Percentiles rank a stretch among this genome's conserved stretches.
phyloP scores from a whole-genome alignment of 2,329 filamentous ascomycete genomes.

The Tolypocladium pustulatum region DNA sequence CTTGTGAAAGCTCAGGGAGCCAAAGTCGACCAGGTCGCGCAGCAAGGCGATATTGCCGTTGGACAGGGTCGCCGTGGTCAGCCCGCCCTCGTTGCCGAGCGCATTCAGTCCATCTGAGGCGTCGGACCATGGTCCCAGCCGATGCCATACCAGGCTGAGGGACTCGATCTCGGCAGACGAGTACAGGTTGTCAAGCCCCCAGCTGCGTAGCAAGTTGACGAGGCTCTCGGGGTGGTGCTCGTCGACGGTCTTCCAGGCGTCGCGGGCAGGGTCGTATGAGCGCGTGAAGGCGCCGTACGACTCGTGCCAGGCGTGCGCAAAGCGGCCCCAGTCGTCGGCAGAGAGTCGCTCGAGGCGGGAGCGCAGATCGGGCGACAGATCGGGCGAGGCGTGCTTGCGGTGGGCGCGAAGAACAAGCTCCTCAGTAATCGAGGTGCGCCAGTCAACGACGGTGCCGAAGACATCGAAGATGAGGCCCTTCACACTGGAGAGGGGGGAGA shows the following conservation, averaged over 20 bases:
- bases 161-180: slow-evolving; percentile 49
- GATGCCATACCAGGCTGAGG: slow-evolving; percentile 63
- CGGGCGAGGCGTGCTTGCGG: slow-evolving; percentile 32
- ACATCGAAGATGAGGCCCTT: slow-evolving; percentile 64
- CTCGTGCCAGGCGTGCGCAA: slow-evolving; percentile 62
- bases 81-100: slow-evolving; percentile 35
- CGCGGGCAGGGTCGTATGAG: slow-evolving; percentile 34
- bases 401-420: slow-evolving; percentile 43
- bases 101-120: slow-evolving; percentile 41
- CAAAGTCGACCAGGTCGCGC: slow-evolving; percentile 49
- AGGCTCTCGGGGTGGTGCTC: slow-evolving; percentile 59
- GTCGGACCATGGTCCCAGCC: slow-evolving; percentile 60
- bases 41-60: slow-evolving; percentile 66
- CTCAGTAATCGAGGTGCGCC: slow-evolving; percentile 55
- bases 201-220: slow-evolving; percentile 41
- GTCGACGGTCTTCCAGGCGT: slow-evolving; percentile 59
- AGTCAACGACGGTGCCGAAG: slow-evolving; percentile 74
- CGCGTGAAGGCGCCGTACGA: slow-evolving; percentile 53
- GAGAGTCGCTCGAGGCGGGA: slow-evolving; percentile 39
- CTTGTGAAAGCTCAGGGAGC: slow-evolving; percentile 48
- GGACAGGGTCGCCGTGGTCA: slow-evolving; percentile 56
- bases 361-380: slow-evolving; percentile 35
- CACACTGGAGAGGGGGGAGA: slow-evolving; percentile 20
- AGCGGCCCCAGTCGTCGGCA: slow-evolving; percentile 46
- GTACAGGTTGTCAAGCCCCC: slow-evolving; percentile 49